Evolutionary conservation across 306 rosid genomes (phyloP).

Genomic region (Senna siamea): DNA sequence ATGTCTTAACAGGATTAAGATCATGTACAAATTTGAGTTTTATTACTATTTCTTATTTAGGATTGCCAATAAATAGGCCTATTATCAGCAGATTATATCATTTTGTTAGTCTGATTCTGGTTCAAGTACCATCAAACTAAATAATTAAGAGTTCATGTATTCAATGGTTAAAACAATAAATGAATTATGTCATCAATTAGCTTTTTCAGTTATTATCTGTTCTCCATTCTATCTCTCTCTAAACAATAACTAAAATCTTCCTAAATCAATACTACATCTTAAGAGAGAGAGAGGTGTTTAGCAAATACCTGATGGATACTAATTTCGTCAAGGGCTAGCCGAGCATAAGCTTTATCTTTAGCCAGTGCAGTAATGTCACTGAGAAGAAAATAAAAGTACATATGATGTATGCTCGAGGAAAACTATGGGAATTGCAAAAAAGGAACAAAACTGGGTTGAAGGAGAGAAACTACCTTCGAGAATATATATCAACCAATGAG

Average conservation of each 20-base stretch:
- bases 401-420: slow-evolving; percentile 21
- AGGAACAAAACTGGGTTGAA: neutral
- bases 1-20: neutral
- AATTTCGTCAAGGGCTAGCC: slow-evolving; percentile 50
- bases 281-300: neutral
- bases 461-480: slow-evolving; percentile 54
- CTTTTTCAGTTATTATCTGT: slow-evolving; percentile 17
- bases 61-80: neutral
- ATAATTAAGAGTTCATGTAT: neutral
- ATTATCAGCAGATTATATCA: neutral
- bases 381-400: slow-evolving; percentile 34
- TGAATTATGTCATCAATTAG: neutral
- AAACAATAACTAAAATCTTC: neutral
- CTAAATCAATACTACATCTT: slow-evolving; percentile 10
- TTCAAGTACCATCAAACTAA: neutral
- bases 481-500: slow-evolving; percentile 60
- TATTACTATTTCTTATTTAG: neutral
- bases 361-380: slow-evolving; percentile 76
- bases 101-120: neutral
- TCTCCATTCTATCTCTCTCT: neutral
- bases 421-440: slow-evolving; percentile 16
- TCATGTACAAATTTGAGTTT: neutral
- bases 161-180: neutral
- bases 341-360: slow-evolving; percentile 57
- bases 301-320: slow-evolving; percentile 64